Conservation (phyloP, 2,329 filamentous ascomycete species). For the Dothidotthia symphoricarpi region DNA sequence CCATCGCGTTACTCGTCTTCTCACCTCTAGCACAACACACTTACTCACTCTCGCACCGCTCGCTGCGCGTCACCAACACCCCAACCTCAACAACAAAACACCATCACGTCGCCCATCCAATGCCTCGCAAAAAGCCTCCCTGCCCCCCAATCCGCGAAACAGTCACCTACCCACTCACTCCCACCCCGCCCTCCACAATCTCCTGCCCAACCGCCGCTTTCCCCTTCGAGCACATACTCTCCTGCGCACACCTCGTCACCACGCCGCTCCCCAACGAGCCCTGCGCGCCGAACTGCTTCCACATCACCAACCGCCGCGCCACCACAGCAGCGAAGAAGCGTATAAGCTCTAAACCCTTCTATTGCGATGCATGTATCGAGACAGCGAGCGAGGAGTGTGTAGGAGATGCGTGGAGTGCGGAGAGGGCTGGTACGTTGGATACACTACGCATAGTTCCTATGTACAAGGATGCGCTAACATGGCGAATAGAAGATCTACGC, state of each 20-base stretch:
- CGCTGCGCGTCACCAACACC: too few species aligned
- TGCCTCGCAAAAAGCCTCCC: too few species aligned
- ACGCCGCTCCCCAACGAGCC: slow-evolving; percentile 3
- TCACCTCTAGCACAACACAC: too few species aligned
- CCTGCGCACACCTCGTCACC: slow-evolving; percentile 8
- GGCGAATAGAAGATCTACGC: slow-evolving; percentile 1
- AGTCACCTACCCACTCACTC: slow-evolving; percentile 6
- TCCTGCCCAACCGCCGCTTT: slow-evolving; percentile 3
- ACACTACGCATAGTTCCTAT: too few species aligned
- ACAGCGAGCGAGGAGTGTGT: slow-evolving; percentile 1
- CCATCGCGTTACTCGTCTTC: too few species aligned
- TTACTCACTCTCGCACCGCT: too few species aligned
- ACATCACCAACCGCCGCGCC: not conserved
- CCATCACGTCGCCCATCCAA: too few species aligned
- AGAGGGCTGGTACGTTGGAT: slow-evolving; percentile 1
- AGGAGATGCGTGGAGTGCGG: not conserved
- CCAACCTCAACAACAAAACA: too few species aligned
- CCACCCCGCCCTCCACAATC: not conserved
- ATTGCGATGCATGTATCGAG: slow-evolving; percentile 15
- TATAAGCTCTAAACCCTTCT: slow-evolving; percentile 1
- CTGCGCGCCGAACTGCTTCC: slow-evolving; percentile 13
- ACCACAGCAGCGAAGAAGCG: not conserved
- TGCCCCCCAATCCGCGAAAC: slow-evolving; percentile 12
- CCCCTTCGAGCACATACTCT: slow-evolving; percentile 9
- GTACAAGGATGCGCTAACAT: too few species aligned